Conservation (phyloP, 257 asterid genomes). For the Nicotiana otophora region DNA sequence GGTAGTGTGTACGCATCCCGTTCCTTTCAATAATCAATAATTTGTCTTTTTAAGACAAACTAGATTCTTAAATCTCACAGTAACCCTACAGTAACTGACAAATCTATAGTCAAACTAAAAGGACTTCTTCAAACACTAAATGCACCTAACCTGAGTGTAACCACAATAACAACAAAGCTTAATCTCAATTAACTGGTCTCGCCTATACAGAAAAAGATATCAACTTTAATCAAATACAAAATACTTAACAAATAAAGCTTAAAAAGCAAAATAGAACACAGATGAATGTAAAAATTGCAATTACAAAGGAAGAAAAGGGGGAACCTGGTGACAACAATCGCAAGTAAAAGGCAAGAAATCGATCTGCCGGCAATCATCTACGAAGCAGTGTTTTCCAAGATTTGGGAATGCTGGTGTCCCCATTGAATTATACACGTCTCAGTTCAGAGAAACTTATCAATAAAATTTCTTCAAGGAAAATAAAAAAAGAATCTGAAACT, state of each 20-base stretch:
- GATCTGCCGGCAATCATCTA: conserved; percentile 73
- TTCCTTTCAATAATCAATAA: neutral
- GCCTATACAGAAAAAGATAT: neutral
- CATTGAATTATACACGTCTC: conserved; percentile 28
- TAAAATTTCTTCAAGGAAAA: neutral
- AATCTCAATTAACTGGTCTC: neutral
- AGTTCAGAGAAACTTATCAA: neutral
- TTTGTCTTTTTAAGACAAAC: neutral
- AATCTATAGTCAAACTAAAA: neutral
- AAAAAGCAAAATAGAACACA: neutral
- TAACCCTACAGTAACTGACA: neutral
- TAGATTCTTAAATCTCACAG: neutral
- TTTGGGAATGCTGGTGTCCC: conserved; percentile 90
- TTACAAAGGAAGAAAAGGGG: neutral
- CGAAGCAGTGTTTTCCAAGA: conserved; percentile 85
- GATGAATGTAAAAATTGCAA: neutral
- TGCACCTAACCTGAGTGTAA: neutral
- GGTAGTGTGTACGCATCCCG: no score
- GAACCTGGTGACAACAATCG: conserved; percentile 78
- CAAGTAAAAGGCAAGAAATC: conserved; percentile 95
- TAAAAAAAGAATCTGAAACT: neutral
- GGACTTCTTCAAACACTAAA: neutral
- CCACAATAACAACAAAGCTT: neutral
- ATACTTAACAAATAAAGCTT: neutral
- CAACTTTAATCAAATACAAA: neutral